These are phyloP conservation scores for Fusarium pseudoanthophilum DNA, from an alignment of 2,329 filamentous ascomycete genomes.

Conservation along the genomic window DNA sequence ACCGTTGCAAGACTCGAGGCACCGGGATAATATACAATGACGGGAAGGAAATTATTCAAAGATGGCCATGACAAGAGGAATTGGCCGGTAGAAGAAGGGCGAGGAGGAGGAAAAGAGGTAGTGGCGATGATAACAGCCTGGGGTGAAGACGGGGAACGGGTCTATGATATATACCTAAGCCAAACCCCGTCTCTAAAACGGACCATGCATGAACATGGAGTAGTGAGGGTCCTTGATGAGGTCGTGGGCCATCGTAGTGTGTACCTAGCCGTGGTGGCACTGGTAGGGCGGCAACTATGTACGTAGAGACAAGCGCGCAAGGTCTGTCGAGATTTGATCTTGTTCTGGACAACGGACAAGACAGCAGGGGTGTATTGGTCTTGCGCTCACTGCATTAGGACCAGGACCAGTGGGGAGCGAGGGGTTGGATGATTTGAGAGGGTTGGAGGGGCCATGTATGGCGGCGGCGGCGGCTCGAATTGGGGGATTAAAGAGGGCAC, in stretches of 20 bases:
- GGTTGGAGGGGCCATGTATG: slow-evolving; percentile 44
- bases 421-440: slow-evolving; percentile 45
- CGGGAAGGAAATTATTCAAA: slow-evolving; percentile 43
- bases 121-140: slow-evolving; percentile 42
- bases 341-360: slow-evolving; percentile 45
- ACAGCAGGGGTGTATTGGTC: slow-evolving; percentile 46
- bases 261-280: slow-evolving; percentile 42
- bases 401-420: slow-evolving; percentile 45
- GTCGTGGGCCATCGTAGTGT: slow-evolving; percentile 37
- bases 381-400: slow-evolving; percentile 45
- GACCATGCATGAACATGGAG: slow-evolving; percentile 54
- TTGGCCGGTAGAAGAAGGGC: slow-evolving; percentile 39
- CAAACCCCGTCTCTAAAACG: slow-evolving; percentile 42
- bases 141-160: slow-evolving; percentile 52
- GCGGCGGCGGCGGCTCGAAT: slow-evolving; percentile 47
- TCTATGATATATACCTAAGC: slow-evolving; percentile 59
- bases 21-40: slow-evolving; percentile 44
- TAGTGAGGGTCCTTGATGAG: slow-evolving; percentile 49
- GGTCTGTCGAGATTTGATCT: slow-evolving; percentile 46
- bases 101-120: slow-evolving; percentile 42
- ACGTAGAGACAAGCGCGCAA: slow-evolving; percentile 45
- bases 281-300: slow-evolving; percentile 43
- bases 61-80: slow-evolving; percentile 44
- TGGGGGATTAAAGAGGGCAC: slow-evolving; percentile 44
- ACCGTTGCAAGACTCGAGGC: slow-evolving; percentile 35